Evolutionary conservation across 805 yeast genomes (phyloP), one percentile per base, ranked within the genome.

Genomic region (Metschnikowia orientalis): DNA sequence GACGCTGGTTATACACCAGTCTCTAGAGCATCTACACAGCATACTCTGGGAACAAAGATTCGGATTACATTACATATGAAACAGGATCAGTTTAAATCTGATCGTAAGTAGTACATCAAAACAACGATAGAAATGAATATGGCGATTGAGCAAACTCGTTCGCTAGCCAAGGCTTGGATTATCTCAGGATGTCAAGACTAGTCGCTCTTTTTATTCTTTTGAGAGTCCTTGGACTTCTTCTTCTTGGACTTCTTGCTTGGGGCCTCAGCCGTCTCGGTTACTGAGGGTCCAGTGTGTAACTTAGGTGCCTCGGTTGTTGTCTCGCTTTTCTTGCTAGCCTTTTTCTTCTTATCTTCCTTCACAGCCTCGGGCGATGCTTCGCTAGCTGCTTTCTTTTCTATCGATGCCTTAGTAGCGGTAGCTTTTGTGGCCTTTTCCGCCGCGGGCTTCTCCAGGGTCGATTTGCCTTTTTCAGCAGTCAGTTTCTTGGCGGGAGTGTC

Each of bases 161-260:
- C n/a, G n/a, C n/a, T n/a, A n/a, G n/a, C n/a, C n/a, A n/a, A n/a
- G n/a, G n/a, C n/a, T n/a, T n/a, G n/a, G n/a, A n/a, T n/a, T n/a
- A n/a, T n/a, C n/a, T n/a, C n/a, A n/a, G n/a, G n/a, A n/a, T n/a
- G n/a, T n/a, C n/a, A n/a, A 9, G 16, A 21, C 23, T 33, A 37
- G 21, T 42, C 49, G 38, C 29, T 41, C 38, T 42, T 46, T 35
- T 44, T 44, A 34, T 44, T 45, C 39, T 46, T 44, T 22, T 32
- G 39, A 17, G 37, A 18, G 27, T 42, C 47, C 30, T 30, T 36
- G 30, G 43, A 48, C 35, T 43, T 42, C 28, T 38, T 44, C 42
- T 46, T 46, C 30, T 44, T 46, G 8, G 42, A 32, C 30, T 42
- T 32, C 41, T 44, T 44, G 20, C 34, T 34, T 13, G 42, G 25